Evolutionary conservation across 2,329 filamentous ascomycete genomes (phyloP).

Genomic region (Diaporthe destruens): DNA sequence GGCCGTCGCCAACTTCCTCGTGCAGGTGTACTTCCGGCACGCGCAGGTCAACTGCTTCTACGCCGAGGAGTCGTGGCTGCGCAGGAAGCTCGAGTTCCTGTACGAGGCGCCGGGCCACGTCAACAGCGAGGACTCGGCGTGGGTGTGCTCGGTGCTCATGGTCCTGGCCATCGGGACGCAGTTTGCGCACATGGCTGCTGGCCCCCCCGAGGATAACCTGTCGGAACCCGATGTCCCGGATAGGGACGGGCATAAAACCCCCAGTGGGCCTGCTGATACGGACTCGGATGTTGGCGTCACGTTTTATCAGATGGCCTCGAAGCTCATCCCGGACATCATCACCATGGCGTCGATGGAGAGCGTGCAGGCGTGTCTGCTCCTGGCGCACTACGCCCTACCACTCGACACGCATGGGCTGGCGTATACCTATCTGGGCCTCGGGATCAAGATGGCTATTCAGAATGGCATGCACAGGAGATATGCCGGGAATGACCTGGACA

Average conservation of each 20-base stretch:
- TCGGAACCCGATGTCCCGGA: conserved; percentile 58
- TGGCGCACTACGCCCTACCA: conserved; percentile 67
- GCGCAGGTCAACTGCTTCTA: conserved; percentile 64
- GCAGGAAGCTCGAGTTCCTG: conserved; percentile 54
- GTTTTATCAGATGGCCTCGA: conserved; percentile 68
- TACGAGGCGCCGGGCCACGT: conserved; percentile 56
- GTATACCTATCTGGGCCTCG: conserved; percentile 69
- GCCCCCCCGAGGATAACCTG: conserved; percentile 42
- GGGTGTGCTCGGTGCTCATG: conserved; percentile 59
- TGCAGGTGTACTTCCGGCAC: conserved; percentile 61
- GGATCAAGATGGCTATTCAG: conserved; percentile 69
- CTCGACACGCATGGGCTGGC: conserved; percentile 68
- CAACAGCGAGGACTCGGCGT: conserved; percentile 56
- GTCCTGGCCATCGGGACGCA: conserved; percentile 65
- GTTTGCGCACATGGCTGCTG: conserved; percentile 60
- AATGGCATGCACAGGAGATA: conserved; percentile 71
- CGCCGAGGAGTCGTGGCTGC: conserved; percentile 59
- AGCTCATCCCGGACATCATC: conserved; percentile 68
- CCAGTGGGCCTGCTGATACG: conserved; percentile 13
- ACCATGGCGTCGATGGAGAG: conserved; percentile 68
- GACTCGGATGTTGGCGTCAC: conserved; percentile 67
- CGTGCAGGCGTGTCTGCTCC: conserved; percentile 68
- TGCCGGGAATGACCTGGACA: conserved; percentile 59
- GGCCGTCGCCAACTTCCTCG: conserved; percentile 60
- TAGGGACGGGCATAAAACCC: conserved; percentile 56